Evolutionary conservation across 306 rosid species (phyloP), one percentile per base, ranked within the genome.

Genomic region (Pterocarpus macrocarpus): DNA sequence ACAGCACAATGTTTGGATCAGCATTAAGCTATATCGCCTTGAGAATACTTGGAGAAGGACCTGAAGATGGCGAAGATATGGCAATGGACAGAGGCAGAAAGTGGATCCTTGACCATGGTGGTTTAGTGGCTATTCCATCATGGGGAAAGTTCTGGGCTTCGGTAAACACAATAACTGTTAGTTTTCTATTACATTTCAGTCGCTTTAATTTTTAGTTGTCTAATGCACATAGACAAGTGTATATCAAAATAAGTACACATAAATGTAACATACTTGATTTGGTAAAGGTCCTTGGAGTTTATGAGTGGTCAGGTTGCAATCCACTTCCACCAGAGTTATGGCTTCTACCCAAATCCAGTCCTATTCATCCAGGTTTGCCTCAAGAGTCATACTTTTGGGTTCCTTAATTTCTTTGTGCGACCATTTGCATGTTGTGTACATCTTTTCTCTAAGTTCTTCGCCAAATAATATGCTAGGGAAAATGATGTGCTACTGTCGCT

Each of bases 71-170:
- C 3, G 85, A 73, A 43, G 84, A 79, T 22, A 76, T 2, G 44
- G 86, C 87, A n/a, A 81, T 92, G 81, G 62, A 69, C 1, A 92
- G 50, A 83, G 92, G 57, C 6, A 78, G 89, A 17, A 53, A 71
- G n/a, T 92, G 97, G 97, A 92, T 92, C 78, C 91, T 92, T 8
- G 84, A 86, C 53, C 94, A 80, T 17, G 97, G 94, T 16, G 88
- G 97, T 66, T 84, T 86, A 7, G 75, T 76, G 1, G 89, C 87
- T 15, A 89, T 90, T 75, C 90, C 94, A 12, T 92, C 94, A 0
- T 92, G 97, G 97, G 97, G 97, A 59, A 92, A 90, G 79, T 86
- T 92, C 12, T 90, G 97, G 97, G 85, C 86, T 61, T 45, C 92
- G 50, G 91, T 91, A 83, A 55, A 16, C 10, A 15, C 32, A 3